Evolutionary conservation across 179 eudicot genomes (phyloP).

Genomic region (Silene vulgaris): DNA sequence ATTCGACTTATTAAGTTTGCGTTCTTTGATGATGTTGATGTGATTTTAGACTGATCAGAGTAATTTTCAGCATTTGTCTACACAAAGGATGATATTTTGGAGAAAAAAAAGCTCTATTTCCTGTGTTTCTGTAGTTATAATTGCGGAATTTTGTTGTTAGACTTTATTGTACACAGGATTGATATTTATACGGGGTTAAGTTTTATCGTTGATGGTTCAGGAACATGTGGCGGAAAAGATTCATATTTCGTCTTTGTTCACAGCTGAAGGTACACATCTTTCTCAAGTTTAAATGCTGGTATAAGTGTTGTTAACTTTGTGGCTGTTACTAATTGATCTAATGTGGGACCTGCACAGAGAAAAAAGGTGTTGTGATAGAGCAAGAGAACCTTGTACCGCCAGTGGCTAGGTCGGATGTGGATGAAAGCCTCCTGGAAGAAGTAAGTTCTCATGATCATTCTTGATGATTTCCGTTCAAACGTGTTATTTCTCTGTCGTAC

Average conservation of each 20-base stretch:
- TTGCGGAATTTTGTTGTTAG: no score
- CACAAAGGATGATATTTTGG: no score
- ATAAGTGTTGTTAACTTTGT: not conserved
- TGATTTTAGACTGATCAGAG: no score
- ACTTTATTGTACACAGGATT: no score
- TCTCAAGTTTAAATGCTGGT: not conserved
- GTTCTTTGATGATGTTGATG: no score
- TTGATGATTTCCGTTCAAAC: not conserved
- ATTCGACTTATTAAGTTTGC: no score
- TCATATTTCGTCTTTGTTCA: constrained; percentile 33
- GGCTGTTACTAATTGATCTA: not conserved
- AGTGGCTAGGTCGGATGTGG: constrained; percentile 25
- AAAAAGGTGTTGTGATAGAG: constrained; percentile 24
- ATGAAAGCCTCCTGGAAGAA: constrained; percentile 46
- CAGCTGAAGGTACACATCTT: constrained; percentile 31
- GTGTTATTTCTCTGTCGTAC: no score
- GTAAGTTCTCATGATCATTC: constrained; percentile 25
- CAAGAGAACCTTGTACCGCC: constrained; percentile 26
- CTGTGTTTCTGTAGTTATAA: no score
- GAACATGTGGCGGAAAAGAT: constrained; percentile 22
- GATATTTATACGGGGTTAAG: not conserved
- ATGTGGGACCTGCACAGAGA: constrained; percentile 22
- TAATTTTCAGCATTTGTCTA: no score
- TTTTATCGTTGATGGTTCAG: constrained; percentile 12
- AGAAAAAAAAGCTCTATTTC: no score